Conservation (phyloP, 2,329 filamentous ascomycete genomes). For the Fusarium torulosum region DNA sequence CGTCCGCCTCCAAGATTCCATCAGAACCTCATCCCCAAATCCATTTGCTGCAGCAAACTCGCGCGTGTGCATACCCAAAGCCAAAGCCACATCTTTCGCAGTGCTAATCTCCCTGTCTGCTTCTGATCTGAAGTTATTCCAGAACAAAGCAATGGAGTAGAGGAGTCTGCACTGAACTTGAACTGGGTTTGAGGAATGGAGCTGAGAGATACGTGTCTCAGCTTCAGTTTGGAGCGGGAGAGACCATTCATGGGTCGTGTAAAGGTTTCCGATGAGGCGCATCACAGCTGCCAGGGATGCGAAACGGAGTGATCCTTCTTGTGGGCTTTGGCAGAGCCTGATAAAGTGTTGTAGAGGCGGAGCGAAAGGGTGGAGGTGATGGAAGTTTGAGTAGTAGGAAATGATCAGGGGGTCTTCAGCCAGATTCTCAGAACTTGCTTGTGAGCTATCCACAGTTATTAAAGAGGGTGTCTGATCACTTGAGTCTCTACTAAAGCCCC, state of each 20-base stretch:
- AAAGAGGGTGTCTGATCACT: not conserved
- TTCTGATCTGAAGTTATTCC: constrained; percentile 45
- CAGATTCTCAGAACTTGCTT: not conserved
- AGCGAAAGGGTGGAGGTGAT: constrained; percentile 51
- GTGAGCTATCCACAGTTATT: not conserved
- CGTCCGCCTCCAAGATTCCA: constrained; percentile 74
- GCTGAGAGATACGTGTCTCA: constrained; percentile 17
- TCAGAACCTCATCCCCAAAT: constrained; percentile 59
- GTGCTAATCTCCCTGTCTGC: constrained; percentile 53
- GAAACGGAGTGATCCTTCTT: constrained; percentile 18
- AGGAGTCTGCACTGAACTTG: constrained; percentile 55
- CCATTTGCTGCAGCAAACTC: constrained; percentile 65
- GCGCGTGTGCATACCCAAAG: constrained; percentile 69
- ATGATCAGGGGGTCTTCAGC: constrained; percentile 46
- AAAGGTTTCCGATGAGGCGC: constrained; percentile 54
- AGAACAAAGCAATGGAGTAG: constrained; percentile 55
- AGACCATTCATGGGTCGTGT: constrained; percentile 42
- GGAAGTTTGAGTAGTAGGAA: constrained; percentile 54
- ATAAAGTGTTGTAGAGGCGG: constrained; percentile 41
- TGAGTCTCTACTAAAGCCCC: not conserved
- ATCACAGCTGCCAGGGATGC: constrained; percentile 46
- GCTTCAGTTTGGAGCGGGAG: constrained; percentile 1
- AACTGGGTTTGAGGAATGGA: constrained; percentile 41
- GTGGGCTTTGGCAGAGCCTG: constrained; percentile 9
- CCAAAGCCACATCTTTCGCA: constrained; percentile 69